Evolutionary conservation across 2,329 filamentous ascomycete species (phyloP).

Genomic region (Alternaria sp.): DNA sequence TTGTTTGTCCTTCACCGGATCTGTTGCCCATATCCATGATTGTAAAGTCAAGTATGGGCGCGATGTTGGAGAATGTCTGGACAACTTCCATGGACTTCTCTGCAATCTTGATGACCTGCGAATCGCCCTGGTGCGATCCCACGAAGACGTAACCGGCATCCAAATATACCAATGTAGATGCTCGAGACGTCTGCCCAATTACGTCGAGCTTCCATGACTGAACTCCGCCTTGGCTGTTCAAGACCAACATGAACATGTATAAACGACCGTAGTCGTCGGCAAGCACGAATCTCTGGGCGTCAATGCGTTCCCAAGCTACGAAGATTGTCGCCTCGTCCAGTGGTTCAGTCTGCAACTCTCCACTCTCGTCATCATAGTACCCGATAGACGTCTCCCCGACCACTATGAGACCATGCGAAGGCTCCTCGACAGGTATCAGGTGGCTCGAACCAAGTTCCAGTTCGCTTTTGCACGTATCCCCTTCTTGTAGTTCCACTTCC

Average conservation of each 20-base stretch:
- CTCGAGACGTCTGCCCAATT: slow-evolving; percentile 76
- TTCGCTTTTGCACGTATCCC: slow-evolving; percentile 61
- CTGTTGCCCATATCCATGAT: slow-evolving; percentile 96
- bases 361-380: slow-evolving; percentile 83
- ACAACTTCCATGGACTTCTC: slow-evolving; percentile 71
- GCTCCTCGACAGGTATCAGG: slow-evolving; percentile 68
- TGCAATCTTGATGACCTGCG: slow-evolving; percentile 76
- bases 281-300: slow-evolving; percentile 83
- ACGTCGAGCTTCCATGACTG: slow-evolving; percentile 74
- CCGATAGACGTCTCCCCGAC: slow-evolving; percentile 74
- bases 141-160: slow-evolving; percentile 79
- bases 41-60: slow-evolving; percentile 90
- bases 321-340: slow-evolving; percentile 83
- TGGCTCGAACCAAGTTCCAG: slow-evolving; percentile 69
- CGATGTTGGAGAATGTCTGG: slow-evolving; percentile 84
- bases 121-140: slow-evolving; percentile 92
- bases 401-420: slow-evolving; percentile 60
- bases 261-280: slow-evolving; percentile 90
- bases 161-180: slow-evolving; percentile 81
- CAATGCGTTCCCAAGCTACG: slow-evolving; percentile 88
- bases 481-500: slow-evolving; percentile 63
- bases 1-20: slow-evolving; percentile 78
- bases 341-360: slow-evolving; percentile 69
- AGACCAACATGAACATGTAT: slow-evolving; percentile 82
- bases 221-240: slow-evolving; percentile 71